Conservation (phyloP, 1,284 basidiomycete genomes). For the Paramarasmius palmivorus region DNA sequence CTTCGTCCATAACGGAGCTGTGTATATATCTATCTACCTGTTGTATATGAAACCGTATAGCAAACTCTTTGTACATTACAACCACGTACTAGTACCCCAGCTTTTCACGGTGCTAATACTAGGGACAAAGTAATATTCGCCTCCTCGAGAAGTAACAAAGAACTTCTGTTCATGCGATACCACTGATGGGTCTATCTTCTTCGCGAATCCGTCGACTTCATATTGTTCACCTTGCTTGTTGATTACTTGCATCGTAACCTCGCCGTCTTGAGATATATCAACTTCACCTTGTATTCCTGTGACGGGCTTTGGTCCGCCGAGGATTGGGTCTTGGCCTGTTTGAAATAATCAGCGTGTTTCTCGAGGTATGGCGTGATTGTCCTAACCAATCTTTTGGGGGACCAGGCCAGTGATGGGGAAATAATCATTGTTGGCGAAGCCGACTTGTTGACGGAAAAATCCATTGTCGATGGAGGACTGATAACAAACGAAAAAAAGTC, state of each 20-base stretch:
- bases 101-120: background rate
- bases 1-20: no score
- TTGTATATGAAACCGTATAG: no score
- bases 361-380: background rate
- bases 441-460: slow-evolving; percentile 26
- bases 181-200: background rate
- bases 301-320: slow-evolving; percentile 6
- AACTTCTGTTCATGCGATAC: background rate
- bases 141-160: slow-evolving; percentile 5
- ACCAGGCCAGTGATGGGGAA: slow-evolving; percentile 21
- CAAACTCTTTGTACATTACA: no score
- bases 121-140: slow-evolving; percentile 4
- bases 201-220: background rate
- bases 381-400: slow-evolving; percentile 18
- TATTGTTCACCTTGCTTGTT: background rate
- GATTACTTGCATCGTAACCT: background rate
- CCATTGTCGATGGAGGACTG: slow-evolving; percentile 27
- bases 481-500: slow-evolving; percentile 31
- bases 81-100: background rate
- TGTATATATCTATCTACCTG: no score
- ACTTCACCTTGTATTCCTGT: background rate
- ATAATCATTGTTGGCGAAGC: slow-evolving; percentile 23
- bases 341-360: background rate
- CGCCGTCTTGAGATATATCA: background rate
- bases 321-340: slow-evolving; percentile 25